Conservation (phyloP, 2,329 filamentous ascomycete genomes). For the Colletotrichum sp. region DNA sequence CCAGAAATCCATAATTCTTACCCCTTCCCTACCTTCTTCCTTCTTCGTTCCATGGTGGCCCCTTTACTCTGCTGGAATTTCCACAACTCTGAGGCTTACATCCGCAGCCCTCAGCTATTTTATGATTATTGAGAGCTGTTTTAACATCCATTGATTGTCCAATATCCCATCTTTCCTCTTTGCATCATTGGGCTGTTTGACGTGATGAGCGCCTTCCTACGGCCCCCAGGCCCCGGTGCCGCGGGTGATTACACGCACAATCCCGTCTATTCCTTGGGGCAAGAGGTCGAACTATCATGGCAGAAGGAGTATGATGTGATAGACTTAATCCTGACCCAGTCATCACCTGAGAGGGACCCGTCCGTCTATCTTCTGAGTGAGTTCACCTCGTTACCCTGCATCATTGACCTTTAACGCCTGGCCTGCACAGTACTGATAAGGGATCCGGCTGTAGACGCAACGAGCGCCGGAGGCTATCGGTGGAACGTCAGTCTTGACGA, state of each 20-base stretch:
- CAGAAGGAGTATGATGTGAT: background rate
- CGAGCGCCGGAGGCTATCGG: background rate
- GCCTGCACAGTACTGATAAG: background rate
- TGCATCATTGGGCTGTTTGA: background rate
- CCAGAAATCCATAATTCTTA: accelerated
- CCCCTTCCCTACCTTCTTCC: background rate
- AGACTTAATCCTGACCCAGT: background rate
- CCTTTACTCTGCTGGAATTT: background rate
- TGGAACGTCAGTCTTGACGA: background rate
- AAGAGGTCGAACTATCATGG: background rate
- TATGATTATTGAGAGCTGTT: accelerated
- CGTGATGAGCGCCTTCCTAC: background rate
- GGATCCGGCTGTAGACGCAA: background rate
- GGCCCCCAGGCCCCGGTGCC: background rate
- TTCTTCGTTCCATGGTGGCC: background rate
- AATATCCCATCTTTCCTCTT: background rate
- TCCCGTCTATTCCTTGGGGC: background rate
- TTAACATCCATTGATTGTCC: background rate
- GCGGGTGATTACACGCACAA: background rate
- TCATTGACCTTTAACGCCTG: background rate
- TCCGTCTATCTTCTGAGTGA: background rate
- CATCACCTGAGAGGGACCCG: background rate
- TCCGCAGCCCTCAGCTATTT: background rate
- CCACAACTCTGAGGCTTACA: background rate
- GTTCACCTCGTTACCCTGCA: background rate